Base-by-base conservation (phyloP, 768 basidiomycete genomes). In the Xerocomus brunneocitrinus region DNA sequence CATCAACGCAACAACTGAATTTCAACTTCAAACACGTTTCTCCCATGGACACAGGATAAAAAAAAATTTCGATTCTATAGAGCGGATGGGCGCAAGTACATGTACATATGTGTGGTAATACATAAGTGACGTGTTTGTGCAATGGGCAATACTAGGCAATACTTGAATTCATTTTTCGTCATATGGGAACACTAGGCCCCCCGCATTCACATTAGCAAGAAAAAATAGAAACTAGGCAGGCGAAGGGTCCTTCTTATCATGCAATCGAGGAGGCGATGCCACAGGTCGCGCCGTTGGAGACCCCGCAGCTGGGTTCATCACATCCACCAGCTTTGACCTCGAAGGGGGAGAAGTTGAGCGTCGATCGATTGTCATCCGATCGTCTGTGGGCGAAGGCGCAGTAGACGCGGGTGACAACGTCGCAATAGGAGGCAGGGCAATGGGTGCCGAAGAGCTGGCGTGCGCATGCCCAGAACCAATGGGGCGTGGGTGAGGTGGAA, bases 401-500 rank as follows among this genome's bases (percentile, higher is more conserved):
- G 78, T 78, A 12, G 83, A 82, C 6, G 79, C 66, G 3, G 85
- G 83, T 7, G 85, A 82, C 24, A 89, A 69, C 7, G 85, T 86
- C 24, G 83, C 78, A 56, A 89, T 88, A 0, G 85, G 85, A 45
- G 87, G 87, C 1, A 89, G 74, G 1, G 83, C 76, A 41, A 86
- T 79, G 19, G 74, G 59, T 19, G 61, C 64, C 7, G 74, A 72
- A 9, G 66, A 50, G 36, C 60, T 65, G 47, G 66, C 42, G 58
- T 79, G 75, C 5, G 71, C 68, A 47, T 80, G 70, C 0, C 81
- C 79, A 1, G 71, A 62, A 14, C 87, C 87, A 47, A 87, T 77
- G 12, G 87, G 87, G 24, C 85, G 79, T 44, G 88, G 88, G 64
- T 88, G 88, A 25, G 85, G 85, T 36, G 88, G 88, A 31, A 90